phyloP scores from a whole-genome alignment of 1,139 yeast genomes.

The Yamadazyma pseudoaaseri region DNA sequence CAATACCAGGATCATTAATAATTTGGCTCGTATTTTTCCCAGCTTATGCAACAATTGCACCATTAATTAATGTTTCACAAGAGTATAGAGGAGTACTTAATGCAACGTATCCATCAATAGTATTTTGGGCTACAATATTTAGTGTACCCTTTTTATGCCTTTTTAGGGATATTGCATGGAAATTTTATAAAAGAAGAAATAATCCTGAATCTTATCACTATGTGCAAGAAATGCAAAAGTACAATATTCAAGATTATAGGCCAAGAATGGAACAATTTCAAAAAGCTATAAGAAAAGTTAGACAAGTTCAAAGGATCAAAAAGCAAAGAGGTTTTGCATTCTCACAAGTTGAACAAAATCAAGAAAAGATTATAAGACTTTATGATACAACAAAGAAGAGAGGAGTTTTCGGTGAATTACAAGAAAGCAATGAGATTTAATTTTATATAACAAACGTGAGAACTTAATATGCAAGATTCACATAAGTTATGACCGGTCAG shows the following conservation, averaged over 20 bases:
- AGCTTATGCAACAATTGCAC: conserved; percentile 81
- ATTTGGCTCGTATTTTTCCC: conserved; percentile 90
- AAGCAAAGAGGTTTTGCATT: conserved; percentile 99
- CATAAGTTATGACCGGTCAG: too few species aligned
- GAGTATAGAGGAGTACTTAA: conserved; percentile 82
- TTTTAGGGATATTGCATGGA: conserved; percentile 89
- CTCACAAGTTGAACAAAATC: conserved; percentile 92
- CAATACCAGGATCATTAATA: conserved; percentile 90
- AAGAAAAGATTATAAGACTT: conserved; percentile 85
- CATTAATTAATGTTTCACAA: conserved; percentile 73
- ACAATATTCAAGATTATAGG: conserved; percentile 87
- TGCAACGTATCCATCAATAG: conserved; percentile 72
- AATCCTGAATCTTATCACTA: conserved; percentile 90
- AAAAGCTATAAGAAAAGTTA: conserved; percentile 92
- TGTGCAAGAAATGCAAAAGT: conserved; percentile 96
- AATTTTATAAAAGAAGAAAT: conserved; percentile 88
- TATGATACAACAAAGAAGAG: conserved; percentile 85
- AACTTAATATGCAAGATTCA: too few species aligned
- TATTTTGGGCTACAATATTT: conserved; percentile 83
- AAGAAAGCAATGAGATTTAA: conserved; percentile 6
- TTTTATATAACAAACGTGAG: too few species aligned
- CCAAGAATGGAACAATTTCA: conserved; percentile 97
- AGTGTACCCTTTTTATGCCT: conserved; percentile 78
- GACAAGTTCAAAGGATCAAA: conserved; percentile 97
- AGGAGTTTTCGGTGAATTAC: conserved; percentile 50